Base-by-base conservation (phyloP, 2,329 filamentous ascomycete species). In the Fusarium dlaminii region DNA sequence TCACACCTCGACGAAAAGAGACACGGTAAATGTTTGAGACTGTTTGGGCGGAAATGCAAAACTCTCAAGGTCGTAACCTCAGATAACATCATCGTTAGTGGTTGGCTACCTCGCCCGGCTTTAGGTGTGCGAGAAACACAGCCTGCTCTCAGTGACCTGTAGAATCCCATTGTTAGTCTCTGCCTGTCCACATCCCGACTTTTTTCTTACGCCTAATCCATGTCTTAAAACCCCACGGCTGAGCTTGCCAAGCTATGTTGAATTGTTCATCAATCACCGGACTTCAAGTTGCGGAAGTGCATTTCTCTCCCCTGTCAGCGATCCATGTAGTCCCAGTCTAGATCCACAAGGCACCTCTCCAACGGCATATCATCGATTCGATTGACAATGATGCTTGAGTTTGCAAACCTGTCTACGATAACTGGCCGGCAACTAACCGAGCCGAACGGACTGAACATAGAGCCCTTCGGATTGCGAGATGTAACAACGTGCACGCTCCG, bases 381-480 rank as follows among this genome's bases (percentile, higher is more conserved):
- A 65, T 73, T 64, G 32, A 74, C 29, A 45, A 42, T 39, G 29
- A 12, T 61, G 45, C 43, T 34, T 17, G 63, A 48, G n/a, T 43
- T 49, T 52, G 48, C 34, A 42, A 55, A 34, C 40, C 42, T 57
- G 51, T 36, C 39, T 36, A 61, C 42, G 77, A 88, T 90, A 7
- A 61, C 86, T 86, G 20, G 86, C 85, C 34, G 90, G 89, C 71
- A 91, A 84, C 22, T 83, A 86, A 34, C 84, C 84, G 55, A 93
- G 78, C 65, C 90, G 84, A 3, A 91, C 91, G 55, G 42, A 91
- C 91, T 92, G 1, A 89, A 84, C 79, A 92, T 93, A 8, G 88
- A 89, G 2, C 92, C 92, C 6, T 90, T 70, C 87, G 83, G 55
- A 89, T 90, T 8, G 89, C 89, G 78, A 94, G 83, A 83, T 90